A percentile compares a stretch with the other conserved stretches of the same genome.
phyloP scores from a whole-genome alignment of 768 basidiomycete genomes.

The Strobilomyces echinocephalus region DNA sequence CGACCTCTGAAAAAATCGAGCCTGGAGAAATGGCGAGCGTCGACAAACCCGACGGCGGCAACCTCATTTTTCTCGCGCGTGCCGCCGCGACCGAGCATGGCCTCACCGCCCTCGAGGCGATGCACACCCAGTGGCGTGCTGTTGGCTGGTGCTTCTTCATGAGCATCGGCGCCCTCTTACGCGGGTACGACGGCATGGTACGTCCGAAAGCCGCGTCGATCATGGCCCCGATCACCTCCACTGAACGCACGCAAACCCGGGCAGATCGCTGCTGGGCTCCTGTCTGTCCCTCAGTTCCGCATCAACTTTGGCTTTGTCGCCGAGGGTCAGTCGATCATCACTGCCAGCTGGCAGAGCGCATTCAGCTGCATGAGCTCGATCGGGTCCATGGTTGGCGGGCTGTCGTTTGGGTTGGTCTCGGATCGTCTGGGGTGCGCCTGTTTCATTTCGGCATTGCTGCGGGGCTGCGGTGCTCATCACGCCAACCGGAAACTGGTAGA shows the following conservation, averaged over 20 bases:
- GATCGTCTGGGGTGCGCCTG: slow-evolving; percentile 14
- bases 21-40: background rate
- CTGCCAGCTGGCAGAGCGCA: slow-evolving; percentile 28
- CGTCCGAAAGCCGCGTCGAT: background rate
- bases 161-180: too few relatives aligned
- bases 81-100: slow-evolving; percentile 22
- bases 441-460: too few relatives aligned
- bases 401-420: slow-evolving; percentile 21
- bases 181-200: slow-evolving; percentile 25
- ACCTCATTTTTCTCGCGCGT: slow-evolving; percentile 20
- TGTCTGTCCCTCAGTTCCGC: slow-evolving; percentile 25
- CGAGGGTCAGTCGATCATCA: slow-evolving; percentile 6
- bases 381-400: slow-evolving; percentile 24
- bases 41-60: slow-evolving; percentile 5
- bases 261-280: slow-evolving; percentile 19
- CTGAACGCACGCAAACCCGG: background rate
- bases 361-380: slow-evolving; percentile 24
- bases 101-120: slow-evolving; percentile 16
- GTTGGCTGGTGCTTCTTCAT: too few relatives aligned
- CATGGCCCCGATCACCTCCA: too few relatives aligned
- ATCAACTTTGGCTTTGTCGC: slow-evolving; percentile 21
- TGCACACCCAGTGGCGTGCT: slow-evolving; percentile 23
- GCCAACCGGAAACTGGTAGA: slow-evolving; percentile 1
- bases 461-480: too few relatives aligned
- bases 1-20: slow-evolving; percentile 11